Conservation (phyloP, 257 asterid species). For the Gentiana straminea region DNA sequence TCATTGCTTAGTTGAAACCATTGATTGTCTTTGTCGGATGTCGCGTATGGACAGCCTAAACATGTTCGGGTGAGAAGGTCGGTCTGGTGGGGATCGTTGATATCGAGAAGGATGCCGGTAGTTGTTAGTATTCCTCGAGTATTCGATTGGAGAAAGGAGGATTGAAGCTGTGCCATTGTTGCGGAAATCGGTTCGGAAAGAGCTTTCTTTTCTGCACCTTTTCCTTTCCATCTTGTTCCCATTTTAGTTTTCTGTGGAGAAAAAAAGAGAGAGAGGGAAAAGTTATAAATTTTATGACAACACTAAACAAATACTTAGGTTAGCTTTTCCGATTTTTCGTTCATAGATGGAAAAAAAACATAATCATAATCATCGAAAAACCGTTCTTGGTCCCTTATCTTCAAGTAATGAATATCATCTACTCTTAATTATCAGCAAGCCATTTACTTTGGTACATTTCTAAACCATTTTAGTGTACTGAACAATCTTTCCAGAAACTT, state of each 20-base stretch:
- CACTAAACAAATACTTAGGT: no score
- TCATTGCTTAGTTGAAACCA: constrained; percentile 61
- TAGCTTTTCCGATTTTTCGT: no score
- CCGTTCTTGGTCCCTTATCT: no score
- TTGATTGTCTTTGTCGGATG: constrained; percentile 45
- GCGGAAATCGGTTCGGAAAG: constrained; percentile 32
- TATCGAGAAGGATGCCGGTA: constrained; percentile 41
- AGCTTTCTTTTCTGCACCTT: constrained; percentile 31
- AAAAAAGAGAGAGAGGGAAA: no score
- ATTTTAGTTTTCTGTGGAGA: constrained; percentile 9
- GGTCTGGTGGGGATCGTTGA: constrained; percentile 30
- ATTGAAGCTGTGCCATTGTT: constrained; percentile 38
- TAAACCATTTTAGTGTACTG: no score
- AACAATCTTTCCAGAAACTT: no score
- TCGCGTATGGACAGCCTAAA: constrained; percentile 45
- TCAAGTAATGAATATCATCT: no score
- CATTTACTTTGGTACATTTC: no score
- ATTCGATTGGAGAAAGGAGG: constrained; percentile 36
- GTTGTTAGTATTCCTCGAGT: constrained; percentile 52
- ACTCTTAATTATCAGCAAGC: no score
- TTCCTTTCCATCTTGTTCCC: constrained; percentile 48
- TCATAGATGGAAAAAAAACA: no score
- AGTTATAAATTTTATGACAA: no score
- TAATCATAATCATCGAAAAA: no score
- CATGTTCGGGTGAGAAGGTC: constrained; percentile 53